These are phyloP conservation scores for Monosporascus sp. DNA, from an alignment of 2,329 filamentous ascomycete genomes.

Conservation along the genomic window DNA sequence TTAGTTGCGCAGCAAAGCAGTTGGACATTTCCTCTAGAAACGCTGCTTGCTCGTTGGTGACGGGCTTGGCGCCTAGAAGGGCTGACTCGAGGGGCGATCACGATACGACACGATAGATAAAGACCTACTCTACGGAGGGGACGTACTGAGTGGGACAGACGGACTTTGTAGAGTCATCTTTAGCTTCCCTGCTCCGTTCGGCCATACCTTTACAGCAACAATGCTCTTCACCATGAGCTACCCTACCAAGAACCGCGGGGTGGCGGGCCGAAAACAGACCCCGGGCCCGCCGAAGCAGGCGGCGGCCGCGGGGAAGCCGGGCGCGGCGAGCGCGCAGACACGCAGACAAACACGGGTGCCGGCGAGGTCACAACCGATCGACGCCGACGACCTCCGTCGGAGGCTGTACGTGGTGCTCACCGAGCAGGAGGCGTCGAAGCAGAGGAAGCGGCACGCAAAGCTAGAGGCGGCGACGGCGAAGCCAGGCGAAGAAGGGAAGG, in stretches of 20 bases:
- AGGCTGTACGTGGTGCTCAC: conserved; percentile 46
- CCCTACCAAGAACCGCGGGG: conserved; percentile 1
- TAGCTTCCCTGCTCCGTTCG: background rate
- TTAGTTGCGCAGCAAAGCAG: too few relatives aligned
- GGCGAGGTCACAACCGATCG: conserved; percentile 35
- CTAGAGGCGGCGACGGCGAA: conserved; percentile 17
- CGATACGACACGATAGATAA: too few relatives aligned
- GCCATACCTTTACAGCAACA: background rate
- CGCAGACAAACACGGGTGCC: conserved; percentile 6
- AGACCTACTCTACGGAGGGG: too few relatives aligned
- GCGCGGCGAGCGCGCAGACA: background rate
- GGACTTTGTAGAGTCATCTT: background rate
- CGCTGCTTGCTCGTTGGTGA: background rate
- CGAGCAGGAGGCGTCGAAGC: conserved; percentile 40
- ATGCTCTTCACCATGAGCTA: conserved; percentile 15
- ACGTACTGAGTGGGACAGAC: background rate
- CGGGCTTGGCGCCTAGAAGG: too few relatives aligned
- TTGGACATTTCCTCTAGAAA: background rate
- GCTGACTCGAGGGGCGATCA: too few relatives aligned
- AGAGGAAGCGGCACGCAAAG: conserved; percentile 27
- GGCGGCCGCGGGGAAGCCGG: background rate
- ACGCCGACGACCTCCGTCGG: conserved; percentile 50
- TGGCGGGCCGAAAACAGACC: background rate
- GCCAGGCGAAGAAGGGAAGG: conserved; percentile 5
- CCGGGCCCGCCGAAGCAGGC: conserved; percentile 2